phyloP scores from a whole-genome alignment of 768 basidiomycete genomes.

The Rhizopogon vinicolor region DNA sequence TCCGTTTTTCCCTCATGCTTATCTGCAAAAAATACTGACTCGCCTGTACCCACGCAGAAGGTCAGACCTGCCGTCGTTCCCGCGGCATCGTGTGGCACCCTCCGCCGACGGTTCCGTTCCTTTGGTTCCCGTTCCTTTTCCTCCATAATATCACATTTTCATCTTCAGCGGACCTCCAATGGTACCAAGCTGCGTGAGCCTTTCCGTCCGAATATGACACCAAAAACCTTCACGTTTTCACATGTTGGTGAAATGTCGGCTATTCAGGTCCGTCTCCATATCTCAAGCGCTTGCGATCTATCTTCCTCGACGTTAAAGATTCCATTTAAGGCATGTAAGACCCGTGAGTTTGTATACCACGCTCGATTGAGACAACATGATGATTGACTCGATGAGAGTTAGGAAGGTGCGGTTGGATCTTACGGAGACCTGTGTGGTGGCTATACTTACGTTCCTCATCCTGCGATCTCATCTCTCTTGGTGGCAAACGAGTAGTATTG shows the following conservation, averaged over 20 bases:
- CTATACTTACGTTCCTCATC: conserved; percentile 1
- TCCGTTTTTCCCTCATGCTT: conserved; percentile 24
- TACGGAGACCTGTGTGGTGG: conserved; percentile 4
- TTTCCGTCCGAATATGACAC: conserved; percentile 7
- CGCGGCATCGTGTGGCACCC: conserved; percentile 22
- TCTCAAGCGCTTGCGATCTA: not conserved
- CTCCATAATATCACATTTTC: conserved; percentile 3
- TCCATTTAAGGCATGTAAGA: conserved; percentile 18
- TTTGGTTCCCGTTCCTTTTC: conserved; percentile 9
- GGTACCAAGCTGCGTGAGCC: not conserved
- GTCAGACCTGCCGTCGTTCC: conserved; percentile 18
- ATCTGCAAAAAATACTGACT: conserved; percentile 29
- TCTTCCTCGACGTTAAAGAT: conserved; percentile 19
- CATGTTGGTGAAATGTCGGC: not conserved
- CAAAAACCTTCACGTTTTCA: conserved; percentile 3
- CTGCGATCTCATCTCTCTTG: not conserved
- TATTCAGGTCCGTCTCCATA: too few species aligned
- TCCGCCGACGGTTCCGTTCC: conserved; percentile 28
- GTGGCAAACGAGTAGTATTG: not conserved
- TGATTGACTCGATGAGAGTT: conserved; percentile 1
- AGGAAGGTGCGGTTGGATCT: not conserved
- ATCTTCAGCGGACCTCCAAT: conserved; percentile 5
- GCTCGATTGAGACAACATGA: not conserved
- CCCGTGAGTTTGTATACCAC: conserved; percentile 7
- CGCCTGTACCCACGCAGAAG: conserved; percentile 25